phyloP scores from a whole-genome alignment of 495 filamentous ascomycete species.

The Talaromyces borbonicus region DNA sequence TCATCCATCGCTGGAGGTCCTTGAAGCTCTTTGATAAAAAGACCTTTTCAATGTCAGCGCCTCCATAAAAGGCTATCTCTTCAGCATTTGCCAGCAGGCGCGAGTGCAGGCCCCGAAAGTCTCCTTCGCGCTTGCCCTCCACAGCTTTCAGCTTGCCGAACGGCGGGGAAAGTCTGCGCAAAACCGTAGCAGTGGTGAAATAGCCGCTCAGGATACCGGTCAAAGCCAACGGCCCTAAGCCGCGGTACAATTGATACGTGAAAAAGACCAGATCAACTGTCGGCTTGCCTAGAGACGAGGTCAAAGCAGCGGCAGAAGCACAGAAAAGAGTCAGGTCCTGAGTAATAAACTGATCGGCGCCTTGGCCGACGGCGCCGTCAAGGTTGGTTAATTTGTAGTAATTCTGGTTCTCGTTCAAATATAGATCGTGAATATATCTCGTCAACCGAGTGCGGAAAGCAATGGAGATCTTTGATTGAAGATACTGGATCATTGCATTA shows the following conservation, averaged over 20 bases:
- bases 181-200: slow-evolving; percentile 78
- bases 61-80: slow-evolving; percentile 97
- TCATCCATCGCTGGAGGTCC: slow-evolving; percentile 89
- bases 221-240: slow-evolving; percentile 80
- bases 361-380: slow-evolving; percentile 85
- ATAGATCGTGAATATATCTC: slow-evolving; percentile 94
- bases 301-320: slow-evolving; percentile 79
- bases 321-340: slow-evolving; percentile 96
- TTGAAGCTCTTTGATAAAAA: slow-evolving; percentile 86
- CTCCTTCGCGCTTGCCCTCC: slow-evolving; percentile 85
- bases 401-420: slow-evolving; percentile 85
- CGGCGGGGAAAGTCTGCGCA: slow-evolving; percentile 79
- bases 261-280: slow-evolving; percentile 93
- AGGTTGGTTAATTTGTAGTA: slow-evolving; percentile 95
- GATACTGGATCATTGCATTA: slow-evolving; percentile 95
- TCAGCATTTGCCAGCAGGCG: slow-evolving; percentile 94
- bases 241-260: slow-evolving; percentile 91
- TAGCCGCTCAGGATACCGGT: slow-evolving; percentile 85
- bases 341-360: slow-evolving; percentile 94
- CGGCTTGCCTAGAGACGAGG: slow-evolving; percentile 93
- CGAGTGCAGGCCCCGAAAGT: slow-evolving; percentile 83
- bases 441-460: slow-evolving; percentile 95
- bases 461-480: slow-evolving; percentile 96
- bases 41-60: slow-evolving; percentile 81
- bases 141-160: slow-evolving; percentile 96